Evolutionary conservation across 2,329 filamentous ascomycete genomes (phyloP).

Genomic region (Botrytis deweyae): DNA sequence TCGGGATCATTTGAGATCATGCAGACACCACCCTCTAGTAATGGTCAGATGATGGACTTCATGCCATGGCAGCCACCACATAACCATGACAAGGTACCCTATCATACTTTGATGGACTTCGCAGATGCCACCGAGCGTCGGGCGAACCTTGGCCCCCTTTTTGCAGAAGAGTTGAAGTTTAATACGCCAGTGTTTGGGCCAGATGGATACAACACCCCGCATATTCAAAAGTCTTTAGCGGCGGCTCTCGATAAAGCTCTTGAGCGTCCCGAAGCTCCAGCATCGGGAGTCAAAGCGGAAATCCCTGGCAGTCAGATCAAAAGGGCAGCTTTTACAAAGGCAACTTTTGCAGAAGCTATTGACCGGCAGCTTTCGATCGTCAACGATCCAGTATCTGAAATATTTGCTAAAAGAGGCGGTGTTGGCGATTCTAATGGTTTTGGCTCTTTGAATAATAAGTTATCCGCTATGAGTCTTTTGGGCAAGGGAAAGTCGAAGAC

Average conservation of each 20-base stretch:
- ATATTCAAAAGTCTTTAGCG: slow-evolving; percentile 30
- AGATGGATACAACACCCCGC: slow-evolving; percentile 45
- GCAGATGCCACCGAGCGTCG: slow-evolving; percentile 51
- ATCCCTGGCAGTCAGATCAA: slow-evolving; percentile 5
- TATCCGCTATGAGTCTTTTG: slow-evolving; percentile 25
- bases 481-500: slow-evolving; percentile 2
- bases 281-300: slow-evolving; percentile 19
- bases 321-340: slow-evolving; percentile 16
- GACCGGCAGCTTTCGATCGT: background rate
- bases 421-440: background rate
- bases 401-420: background rate
- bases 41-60: slow-evolving; percentile 59
- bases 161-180: slow-evolving; percentile 53
- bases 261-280: slow-evolving; percentile 21
- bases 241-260: slow-evolving; percentile 35
- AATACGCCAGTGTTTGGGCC: slow-evolving; percentile 58
- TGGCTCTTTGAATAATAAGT: slow-evolving; percentile 22
- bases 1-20: slow-evolving; percentile 62
- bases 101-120: slow-evolving; percentile 58
- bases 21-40: slow-evolving; percentile 58
- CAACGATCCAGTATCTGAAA: slow-evolving; percentile 13
- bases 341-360: slow-evolving; percentile 19
- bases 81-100: slow-evolving; percentile 48
- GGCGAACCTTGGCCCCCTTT: slow-evolving; percentile 54
- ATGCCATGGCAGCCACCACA: slow-evolving; percentile 61